Evolutionary conservation across 345 rosid species (phyloP).

Genomic region (Eucalyptus sideroxylon): DNA sequence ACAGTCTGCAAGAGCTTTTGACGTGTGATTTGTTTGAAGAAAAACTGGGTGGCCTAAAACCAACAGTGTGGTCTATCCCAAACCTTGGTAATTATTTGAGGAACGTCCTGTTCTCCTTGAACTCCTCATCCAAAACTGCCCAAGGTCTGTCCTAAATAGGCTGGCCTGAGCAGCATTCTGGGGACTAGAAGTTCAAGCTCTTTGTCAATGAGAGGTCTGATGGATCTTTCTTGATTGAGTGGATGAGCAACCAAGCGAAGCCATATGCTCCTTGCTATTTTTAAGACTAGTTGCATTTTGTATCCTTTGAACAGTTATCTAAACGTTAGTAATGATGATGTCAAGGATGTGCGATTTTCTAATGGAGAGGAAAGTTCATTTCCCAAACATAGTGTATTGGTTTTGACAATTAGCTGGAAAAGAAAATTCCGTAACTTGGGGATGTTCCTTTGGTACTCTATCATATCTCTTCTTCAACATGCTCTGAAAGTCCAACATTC

Average conservation of each 20-base stretch:
- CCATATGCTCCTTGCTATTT: neutral
- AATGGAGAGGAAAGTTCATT: neutral
- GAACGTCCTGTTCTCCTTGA: neutral
- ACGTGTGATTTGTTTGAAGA: neutral
- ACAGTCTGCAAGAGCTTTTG: neutral
- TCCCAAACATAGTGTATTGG: neutral
- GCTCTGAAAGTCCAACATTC: neutral
- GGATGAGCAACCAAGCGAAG: neutral
- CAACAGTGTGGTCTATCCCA: neutral
- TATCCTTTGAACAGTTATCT: neutral
- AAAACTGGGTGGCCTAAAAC: neutral
- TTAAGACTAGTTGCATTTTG: neutral
- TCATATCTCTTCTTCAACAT: neutral
- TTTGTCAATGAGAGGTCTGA: neutral
- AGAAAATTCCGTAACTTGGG: neutral
- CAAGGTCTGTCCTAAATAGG: neutral
- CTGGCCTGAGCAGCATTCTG: neutral
- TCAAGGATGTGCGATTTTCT: neutral
- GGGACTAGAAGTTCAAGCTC: neutral
- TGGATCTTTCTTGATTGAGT: neutral
- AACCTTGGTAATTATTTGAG: neutral
- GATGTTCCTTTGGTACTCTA: neutral
- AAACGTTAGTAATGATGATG: neutral
- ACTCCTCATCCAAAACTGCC: neutral
- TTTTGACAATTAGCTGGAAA: neutral